A percentile compares a stretch with the other conserved stretches of the same genome.
phyloP scores from a whole-genome alignment of 169 alveolate genomes.

The Cryptosporidium baileyi region DNA sequence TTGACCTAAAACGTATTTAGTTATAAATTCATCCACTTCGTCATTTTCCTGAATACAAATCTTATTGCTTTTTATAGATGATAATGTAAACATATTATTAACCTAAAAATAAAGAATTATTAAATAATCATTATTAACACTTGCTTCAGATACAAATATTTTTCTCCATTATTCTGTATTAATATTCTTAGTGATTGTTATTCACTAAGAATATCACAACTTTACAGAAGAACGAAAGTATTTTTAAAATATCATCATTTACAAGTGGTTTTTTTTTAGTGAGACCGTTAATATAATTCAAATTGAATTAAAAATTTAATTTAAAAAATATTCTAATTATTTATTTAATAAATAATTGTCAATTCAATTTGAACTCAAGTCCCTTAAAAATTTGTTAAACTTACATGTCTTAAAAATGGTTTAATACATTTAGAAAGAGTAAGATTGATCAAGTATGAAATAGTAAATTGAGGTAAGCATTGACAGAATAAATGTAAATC shows the following conservation, averaged over 20 bases:
- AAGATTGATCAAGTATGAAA: conserved; percentile 13
- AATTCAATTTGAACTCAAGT: neutral
- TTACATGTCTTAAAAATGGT: conserved; percentile 67
- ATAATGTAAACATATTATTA: conserved; percentile 49
- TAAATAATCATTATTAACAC: neutral
- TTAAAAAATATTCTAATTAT: too few species aligned
- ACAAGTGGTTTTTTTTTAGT: neutral
- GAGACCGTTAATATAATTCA: too few species aligned
- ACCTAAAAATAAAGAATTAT: conserved; percentile 30
- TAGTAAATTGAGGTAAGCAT: conserved; percentile 19
- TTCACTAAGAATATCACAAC: neutral
- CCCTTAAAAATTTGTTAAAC: neutral
- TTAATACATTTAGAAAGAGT: conserved; percentile 50
- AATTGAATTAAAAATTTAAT: too few species aligned
- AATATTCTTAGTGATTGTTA: neutral
- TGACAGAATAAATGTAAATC: conserved; percentile 79
- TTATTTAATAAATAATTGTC: neutral
- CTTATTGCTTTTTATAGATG: conserved; percentile 35
- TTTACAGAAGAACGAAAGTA: conserved; percentile 70
- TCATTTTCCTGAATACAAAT: conserved; percentile 20
- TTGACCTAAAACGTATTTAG: conserved; percentile 18
- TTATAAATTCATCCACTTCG: conserved; percentile 46
- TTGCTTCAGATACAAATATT: conserved; percentile 11
- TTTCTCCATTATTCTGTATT: conserved; percentile 45
- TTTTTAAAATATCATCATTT: conserved; percentile 2